phyloP scores from a whole-genome alignment of 2,329 filamentous ascomycete species.

The Aspergillus puulaauensis region DNA sequence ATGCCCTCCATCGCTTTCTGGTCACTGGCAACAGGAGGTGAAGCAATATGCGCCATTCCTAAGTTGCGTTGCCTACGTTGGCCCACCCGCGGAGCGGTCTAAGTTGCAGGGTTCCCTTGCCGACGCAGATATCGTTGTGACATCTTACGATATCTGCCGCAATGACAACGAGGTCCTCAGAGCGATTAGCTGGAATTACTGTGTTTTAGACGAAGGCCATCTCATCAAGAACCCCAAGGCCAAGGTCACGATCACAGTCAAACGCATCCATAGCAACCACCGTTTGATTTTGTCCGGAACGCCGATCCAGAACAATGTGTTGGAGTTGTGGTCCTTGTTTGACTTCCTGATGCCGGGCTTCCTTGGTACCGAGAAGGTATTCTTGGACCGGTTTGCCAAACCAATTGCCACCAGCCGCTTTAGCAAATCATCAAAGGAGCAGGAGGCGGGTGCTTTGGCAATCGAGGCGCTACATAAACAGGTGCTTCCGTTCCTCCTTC shows the following conservation, averaged over 20 bases:
- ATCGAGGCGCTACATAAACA: slow-evolving; percentile 99
- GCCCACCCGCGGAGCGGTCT: slow-evolving; percentile 76
- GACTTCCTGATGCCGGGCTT: slow-evolving; percentile 99
- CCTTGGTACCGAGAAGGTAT: slow-evolving; percentile 93
- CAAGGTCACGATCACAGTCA: slow-evolving; percentile 91
- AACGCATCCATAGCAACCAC: slow-evolving; percentile 86
- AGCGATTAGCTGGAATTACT: slow-evolving; percentile 92
- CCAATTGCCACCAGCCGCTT: slow-evolving; percentile 92
- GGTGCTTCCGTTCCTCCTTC: slow-evolving; percentile 91
- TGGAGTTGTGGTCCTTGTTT: slow-evolving; percentile 96
- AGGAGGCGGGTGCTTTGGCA: slow-evolving; percentile 91
- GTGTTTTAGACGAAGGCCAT: slow-evolving; percentile 95
- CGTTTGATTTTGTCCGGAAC: slow-evolving; percentile 94
- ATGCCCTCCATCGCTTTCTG: slow-evolving; percentile 91
- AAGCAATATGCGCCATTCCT: slow-evolving; percentile 94
- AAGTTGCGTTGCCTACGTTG: slow-evolving; percentile 84
- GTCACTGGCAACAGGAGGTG: slow-evolving; percentile 98
- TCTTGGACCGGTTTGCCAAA: slow-evolving; percentile 90
- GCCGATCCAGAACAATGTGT: slow-evolving; percentile 95
- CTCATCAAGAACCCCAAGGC: slow-evolving; percentile 98
- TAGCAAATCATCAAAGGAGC: slow-evolving; percentile 96
- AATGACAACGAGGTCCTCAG: slow-evolving; percentile 87
- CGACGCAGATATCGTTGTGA: slow-evolving; percentile 88
- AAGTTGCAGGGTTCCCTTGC: slow-evolving; percentile 68
- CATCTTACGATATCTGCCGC: slow-evolving; percentile 95